phyloP scores from a whole-genome alignment of 2,329 filamentous ascomycete species.

The Xenosphaeropsis pyriputrescens region DNA sequence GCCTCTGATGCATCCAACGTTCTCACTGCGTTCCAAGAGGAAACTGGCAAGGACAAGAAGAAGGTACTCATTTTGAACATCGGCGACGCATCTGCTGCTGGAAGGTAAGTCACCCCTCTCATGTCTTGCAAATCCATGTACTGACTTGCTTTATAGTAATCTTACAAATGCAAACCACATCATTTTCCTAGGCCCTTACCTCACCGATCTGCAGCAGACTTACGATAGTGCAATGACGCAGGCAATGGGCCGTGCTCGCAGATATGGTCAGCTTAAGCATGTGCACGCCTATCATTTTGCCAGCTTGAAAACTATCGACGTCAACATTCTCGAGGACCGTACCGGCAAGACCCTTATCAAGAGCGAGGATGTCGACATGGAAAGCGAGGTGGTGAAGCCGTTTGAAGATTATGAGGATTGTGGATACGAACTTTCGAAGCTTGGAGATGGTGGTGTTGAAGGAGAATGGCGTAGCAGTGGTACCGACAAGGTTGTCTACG shows the following conservation, averaged over 20 bases:
- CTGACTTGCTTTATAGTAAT: constrained; percentile 27
- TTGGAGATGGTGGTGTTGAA: too few relatives aligned
- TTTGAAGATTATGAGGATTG: too few relatives aligned
- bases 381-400: too few relatives aligned
- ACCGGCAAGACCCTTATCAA: constrained; percentile 8
- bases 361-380: background rate
- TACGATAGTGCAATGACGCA: constrained; percentile 46
- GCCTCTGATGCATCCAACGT: constrained; percentile 16
- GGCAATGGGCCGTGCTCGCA: constrained; percentile 42
- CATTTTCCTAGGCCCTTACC: constrained; percentile 43
- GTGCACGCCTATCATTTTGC: constrained; percentile 42
- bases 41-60: constrained; percentile 17
- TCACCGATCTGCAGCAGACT: constrained; percentile 27
- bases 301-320: constrained; percentile 25
- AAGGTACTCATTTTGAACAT: constrained; percentile 43
- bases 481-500: too few relatives aligned
- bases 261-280: constrained; percentile 39
- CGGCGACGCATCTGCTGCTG: constrained; percentile 39
- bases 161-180: constrained; percentile 49
- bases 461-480: too few relatives aligned
- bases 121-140: background rate
- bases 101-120: constrained; percentile 29
- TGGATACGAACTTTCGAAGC: too few relatives aligned
- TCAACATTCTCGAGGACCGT: constrained; percentile 25
- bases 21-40: constrained; percentile 24